phyloP scores from a whole-genome alignment of 768 basidiomycete genomes.

The Pseudohyphozyma bogoriensis region DNA sequence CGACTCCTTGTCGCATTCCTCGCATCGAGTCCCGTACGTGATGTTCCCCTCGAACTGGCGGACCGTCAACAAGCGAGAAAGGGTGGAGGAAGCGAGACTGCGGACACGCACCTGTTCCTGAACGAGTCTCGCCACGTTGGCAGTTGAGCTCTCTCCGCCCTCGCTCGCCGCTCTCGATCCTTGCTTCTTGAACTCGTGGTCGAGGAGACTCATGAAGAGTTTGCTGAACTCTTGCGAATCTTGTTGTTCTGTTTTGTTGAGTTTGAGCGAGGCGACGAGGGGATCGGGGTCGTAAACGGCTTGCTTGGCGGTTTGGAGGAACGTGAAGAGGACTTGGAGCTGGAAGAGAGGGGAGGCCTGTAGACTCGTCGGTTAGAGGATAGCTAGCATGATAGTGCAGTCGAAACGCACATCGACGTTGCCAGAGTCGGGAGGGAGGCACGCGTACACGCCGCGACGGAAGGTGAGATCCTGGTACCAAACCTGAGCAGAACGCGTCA shows the following conservation, averaged over 20 bases:
- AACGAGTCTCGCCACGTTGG: constrained; percentile 57
- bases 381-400: neutral
- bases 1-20: constrained; percentile 56
- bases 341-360: constrained; percentile 39
- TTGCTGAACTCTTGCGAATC: constrained; percentile 99
- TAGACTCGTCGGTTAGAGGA: neutral
- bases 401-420: constrained; percentile 47
- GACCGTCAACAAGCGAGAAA: neutral
- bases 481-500: constrained; percentile 48
- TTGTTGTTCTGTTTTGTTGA: constrained; percentile 79
- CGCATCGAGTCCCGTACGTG: constrained; percentile 69
- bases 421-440: constrained; percentile 50
- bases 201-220: constrained; percentile 81
- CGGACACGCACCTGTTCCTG: constrained; percentile 52
- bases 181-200: constrained; percentile 78
- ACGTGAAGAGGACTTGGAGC: constrained; percentile 53
- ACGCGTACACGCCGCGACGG: constrained; percentile 69
- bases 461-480: constrained; percentile 85
- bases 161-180: constrained; percentile 11
- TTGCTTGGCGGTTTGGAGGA: constrained; percentile 62
- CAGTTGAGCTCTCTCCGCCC: too few relatives aligned
- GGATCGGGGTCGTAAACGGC: constrained; percentile 70
- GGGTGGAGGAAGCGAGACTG: neutral
- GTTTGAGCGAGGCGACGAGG: constrained; percentile 70
- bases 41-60: constrained; percentile 75